These are phyloP conservation scores for Ophiostoma australiae DNA, from an alignment of 2,329 filamentous ascomycete species.

Conservation along the genomic window DNA sequence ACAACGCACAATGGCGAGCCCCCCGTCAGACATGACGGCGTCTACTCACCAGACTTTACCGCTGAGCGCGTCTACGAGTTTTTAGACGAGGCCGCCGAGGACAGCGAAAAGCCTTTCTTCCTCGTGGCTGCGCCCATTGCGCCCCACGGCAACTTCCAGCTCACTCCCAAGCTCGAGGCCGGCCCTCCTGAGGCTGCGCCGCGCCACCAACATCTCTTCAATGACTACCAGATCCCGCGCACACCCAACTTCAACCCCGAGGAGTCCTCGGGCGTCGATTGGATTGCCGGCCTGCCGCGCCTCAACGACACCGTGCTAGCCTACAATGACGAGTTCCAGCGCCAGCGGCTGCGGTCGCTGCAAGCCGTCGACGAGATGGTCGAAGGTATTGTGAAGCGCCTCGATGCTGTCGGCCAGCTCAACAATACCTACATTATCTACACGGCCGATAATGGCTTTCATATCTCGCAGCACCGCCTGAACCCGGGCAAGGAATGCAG, in stretches of 20 bases:
- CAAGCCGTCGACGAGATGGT: constrained; percentile 54
- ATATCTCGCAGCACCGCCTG: constrained; percentile 54
- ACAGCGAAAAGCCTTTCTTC: constrained; percentile 58
- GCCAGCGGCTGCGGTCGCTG: constrained; percentile 46
- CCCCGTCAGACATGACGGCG: constrained; percentile 51
- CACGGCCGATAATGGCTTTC: constrained; percentile 51
- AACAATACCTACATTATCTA: constrained; percentile 57
- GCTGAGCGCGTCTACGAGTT: constrained; percentile 14
- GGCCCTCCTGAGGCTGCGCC: constrained; percentile 44
- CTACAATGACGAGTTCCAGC: constrained; percentile 50
- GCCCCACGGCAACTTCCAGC: constrained; percentile 55
- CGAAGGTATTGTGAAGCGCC: constrained; percentile 40
- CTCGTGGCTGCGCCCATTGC: constrained; percentile 60
- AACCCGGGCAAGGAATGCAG: constrained; percentile 53
- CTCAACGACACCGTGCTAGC: constrained; percentile 41
- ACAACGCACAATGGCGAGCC: constrained; percentile 52
- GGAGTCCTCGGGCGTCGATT: constrained; percentile 41
- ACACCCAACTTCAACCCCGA: constrained; percentile 63
- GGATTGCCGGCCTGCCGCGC: constrained; percentile 41
- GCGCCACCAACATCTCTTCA: constrained; percentile 58
- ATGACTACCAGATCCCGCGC: constrained; percentile 54
- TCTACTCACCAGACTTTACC: constrained; percentile 36
- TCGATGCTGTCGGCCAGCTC: constrained; percentile 50
- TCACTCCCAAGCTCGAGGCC: constrained; percentile 17
- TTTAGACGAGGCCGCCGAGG: constrained; percentile 52